Percentiles rank a stretch among this genome's conserved stretches.
These are phyloP conservation scores for Penicillium samsonianum DNA, from an alignment of 495 filamentous ascomycete species.

Conservation along the genomic window DNA sequence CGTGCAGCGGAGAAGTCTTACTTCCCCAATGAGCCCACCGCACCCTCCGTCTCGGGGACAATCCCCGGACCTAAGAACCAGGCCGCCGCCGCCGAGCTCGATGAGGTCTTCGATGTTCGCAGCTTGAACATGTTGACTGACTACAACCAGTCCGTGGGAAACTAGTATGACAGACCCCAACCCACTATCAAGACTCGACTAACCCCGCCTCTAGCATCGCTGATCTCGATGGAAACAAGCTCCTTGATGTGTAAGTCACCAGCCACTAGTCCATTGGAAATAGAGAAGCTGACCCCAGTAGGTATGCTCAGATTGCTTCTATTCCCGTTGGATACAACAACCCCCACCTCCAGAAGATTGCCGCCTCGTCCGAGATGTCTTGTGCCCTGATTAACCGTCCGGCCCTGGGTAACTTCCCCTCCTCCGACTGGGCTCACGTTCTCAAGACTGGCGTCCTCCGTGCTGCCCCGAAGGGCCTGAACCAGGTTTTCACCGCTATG, in stretches of 20 bases:
- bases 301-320: slow-evolving; percentile 93
- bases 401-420: slow-evolving; percentile 94
- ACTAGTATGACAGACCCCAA: slow-evolving; percentile 49
- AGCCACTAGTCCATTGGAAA: neutral
- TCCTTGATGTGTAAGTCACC: slow-evolving; percentile 71
- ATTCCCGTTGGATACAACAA: slow-evolving; percentile 99
- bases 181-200: slow-evolving; percentile 27
- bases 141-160: slow-evolving; percentile 67
- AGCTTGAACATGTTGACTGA: slow-evolving; percentile 91
- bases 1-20: slow-evolving; percentile 54
- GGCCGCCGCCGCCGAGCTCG: slow-evolving; percentile 68
- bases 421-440: slow-evolving; percentile 81
- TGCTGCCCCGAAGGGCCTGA: slow-evolving; percentile 85
- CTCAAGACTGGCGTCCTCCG: slow-evolving; percentile 85
- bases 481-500: slow-evolving; percentile 97
- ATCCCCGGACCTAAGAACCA: slow-evolving; percentile 83
- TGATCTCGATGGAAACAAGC: slow-evolving; percentile 72
- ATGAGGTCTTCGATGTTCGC: slow-evolving; percentile 89
- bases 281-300: slow-evolving; percentile 34
- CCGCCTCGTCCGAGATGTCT: slow-evolving; percentile 76
- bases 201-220: slow-evolving; percentile 60
- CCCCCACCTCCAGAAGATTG: slow-evolving; percentile 70
- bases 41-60: slow-evolving; percentile 69
- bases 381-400: slow-evolving; percentile 88
- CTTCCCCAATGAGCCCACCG: slow-evolving; percentile 73